Evolutionary conservation across 208 protist genomes (phyloP), one percentile per base, ranked within the genome.

Genomic region (Crithidia sp.): DNA sequence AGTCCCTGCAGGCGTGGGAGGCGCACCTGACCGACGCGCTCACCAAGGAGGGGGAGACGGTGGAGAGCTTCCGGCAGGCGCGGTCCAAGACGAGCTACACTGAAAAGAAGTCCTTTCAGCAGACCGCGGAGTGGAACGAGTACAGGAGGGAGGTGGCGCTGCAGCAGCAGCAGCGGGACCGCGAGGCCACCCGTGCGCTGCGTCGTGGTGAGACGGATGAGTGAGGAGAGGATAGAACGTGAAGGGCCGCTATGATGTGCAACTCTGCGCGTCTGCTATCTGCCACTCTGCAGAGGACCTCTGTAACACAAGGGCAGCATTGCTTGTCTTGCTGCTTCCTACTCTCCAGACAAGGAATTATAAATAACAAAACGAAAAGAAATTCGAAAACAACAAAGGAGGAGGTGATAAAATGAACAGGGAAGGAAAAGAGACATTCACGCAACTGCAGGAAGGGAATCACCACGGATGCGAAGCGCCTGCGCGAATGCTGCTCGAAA

Each of bases 1-100:
- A 90, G 66, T 94, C 91, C 4, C 64, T 89, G 67, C 60, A 82
- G 56, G 57, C 45, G 36, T 96, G 91, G 91, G 82, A 94, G 62
- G 37, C 63, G 12, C 82, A 96, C 68, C 63, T 96, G 17, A 49
- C 79, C 2, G 53, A 39, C 0, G 60, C 85, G 66, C 79, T 96
- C 44, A 63, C 70, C 12, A 37, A n/a, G 10, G 91, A 96, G 45
- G 91, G 91, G 4, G 87, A 93, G 47, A 91, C 91, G 7, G 44
- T 94, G 2, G 81, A 94, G 50, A 88, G 60, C 63, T 96, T 93
- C 71, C 77, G 91, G 9, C 83, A 88, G 37, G 53, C 77, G 8
- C 61, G 77, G 28, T 64, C 79, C 2, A 85, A 91, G 70, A 55
- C 60, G 7, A 94, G 86, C 60, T 94, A 92, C 57, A 62, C 91